These are phyloP conservation scores for Candida odintsovae DNA, from an alignment of 805 yeast species.

Conservation along the genomic window DNA sequence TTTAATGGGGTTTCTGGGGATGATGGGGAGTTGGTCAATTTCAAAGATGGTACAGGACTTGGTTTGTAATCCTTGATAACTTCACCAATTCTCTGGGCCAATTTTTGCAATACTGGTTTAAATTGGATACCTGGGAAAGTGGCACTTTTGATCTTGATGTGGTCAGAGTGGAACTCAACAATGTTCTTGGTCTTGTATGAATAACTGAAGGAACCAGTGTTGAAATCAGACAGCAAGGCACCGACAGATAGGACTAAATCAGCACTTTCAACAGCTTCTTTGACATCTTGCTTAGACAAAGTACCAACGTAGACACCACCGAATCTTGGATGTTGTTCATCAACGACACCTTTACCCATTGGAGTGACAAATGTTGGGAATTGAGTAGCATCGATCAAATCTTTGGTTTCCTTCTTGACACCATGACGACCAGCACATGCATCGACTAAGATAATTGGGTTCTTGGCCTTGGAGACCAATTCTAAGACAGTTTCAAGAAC, in stretches of 20 bases:
- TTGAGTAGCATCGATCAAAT: slow-evolving; percentile 59
- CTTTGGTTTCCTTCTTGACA: slow-evolving; percentile 55
- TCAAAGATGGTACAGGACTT: slow-evolving; percentile 49
- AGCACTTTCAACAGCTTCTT: slow-evolving; percentile 63
- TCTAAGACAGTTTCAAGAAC: slow-evolving; percentile 47
- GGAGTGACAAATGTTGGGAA: slow-evolving; percentile 85
- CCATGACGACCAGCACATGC: slow-evolving; percentile 83
- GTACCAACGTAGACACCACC: slow-evolving; percentile 86
- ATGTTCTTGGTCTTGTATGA: slow-evolving; percentile 69
- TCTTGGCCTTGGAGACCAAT: slow-evolving; percentile 50
- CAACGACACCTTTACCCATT: slow-evolving; percentile 80
- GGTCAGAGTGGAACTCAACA: slow-evolving; percentile 74
- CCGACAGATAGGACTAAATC: slow-evolving; percentile 78
- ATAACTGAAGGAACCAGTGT: slow-evolving; percentile 83
- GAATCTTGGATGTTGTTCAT: slow-evolving; percentile 66
- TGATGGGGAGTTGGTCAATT: slow-evolving; percentile 40
- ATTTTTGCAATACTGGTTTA: slow-evolving; percentile 46
- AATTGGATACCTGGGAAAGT: slow-evolving; percentile 69
- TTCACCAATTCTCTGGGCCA: slow-evolving; percentile 32
- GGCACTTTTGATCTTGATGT: slow-evolving; percentile 64
- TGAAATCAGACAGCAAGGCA: slow-evolving; percentile 80
- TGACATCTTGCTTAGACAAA: slow-evolving; percentile 67
- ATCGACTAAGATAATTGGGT: slow-evolving; percentile 76
- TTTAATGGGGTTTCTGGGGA: slow-evolving; percentile 42
- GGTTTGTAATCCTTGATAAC: slow-evolving; percentile 41